Percentiles rank a stretch among this genome's conserved stretches.
Evolutionary conservation across 257 asterid species (phyloP).

Genomic region (Petunia axillaris): DNA sequence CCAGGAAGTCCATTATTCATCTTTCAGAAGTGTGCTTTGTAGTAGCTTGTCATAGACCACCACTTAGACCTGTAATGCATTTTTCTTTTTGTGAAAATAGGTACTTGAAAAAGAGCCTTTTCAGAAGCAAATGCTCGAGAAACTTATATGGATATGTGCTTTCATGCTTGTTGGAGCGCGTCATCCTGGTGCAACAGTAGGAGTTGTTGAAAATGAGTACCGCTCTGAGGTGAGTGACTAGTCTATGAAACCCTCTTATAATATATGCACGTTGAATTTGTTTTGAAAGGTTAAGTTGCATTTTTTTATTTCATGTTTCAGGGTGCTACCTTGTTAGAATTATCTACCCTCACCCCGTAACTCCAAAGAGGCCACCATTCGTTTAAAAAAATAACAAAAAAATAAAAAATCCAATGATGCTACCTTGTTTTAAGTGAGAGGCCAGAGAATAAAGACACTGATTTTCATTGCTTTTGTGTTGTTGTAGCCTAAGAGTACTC

Average conservation of each 20-base stretch:
- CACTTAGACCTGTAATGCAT: background rate
- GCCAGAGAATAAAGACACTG: background rate
- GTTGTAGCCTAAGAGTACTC: background rate
- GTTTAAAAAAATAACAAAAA: background rate
- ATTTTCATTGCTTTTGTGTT: background rate
- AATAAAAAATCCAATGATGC: background rate
- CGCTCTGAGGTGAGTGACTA: slow-evolving; percentile 69
- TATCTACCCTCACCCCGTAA: background rate
- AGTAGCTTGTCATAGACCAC: background rate
- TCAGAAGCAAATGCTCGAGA: slow-evolving; percentile 96
- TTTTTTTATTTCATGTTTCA: background rate
- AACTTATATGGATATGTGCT: slow-evolving; percentile 97
- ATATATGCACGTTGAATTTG: background rate
- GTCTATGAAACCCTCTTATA: background rate
- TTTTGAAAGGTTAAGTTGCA: background rate
- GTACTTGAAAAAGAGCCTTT: slow-evolving; percentile 84
- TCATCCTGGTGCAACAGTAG: slow-evolving; percentile 95
- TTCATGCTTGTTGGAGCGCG: slow-evolving; percentile 99
- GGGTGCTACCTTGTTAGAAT: background rate
- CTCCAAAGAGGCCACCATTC: background rate
- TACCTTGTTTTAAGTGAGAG: background rate
- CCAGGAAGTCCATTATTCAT: background rate
- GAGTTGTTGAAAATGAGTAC: slow-evolving; percentile 81
- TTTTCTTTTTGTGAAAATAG: slow-evolving; percentile 38
- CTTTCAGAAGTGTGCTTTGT: background rate